Percentiles rank a stretch among this genome's conserved stretches.
phyloP scores from a whole-genome alignment of 768 basidiomycete genomes.

The Zangia roseola region DNA sequence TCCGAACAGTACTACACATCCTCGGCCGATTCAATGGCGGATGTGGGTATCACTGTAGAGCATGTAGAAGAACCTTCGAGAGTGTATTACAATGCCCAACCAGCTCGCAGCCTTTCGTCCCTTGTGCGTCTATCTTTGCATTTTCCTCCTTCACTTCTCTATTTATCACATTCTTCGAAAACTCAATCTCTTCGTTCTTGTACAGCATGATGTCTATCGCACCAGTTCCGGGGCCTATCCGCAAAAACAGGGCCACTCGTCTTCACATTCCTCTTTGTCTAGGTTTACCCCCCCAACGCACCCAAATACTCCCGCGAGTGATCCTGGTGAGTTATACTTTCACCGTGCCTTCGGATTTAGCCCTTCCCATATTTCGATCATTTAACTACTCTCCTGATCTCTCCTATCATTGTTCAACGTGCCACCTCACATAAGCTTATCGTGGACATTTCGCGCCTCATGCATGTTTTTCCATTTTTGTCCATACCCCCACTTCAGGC shows the following conservation, averaged over 20 bases:
- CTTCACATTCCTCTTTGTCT: conserved; percentile 20
- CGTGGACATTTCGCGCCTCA: background rate
- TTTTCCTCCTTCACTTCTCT: background rate
- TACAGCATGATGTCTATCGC: conserved; percentile 17
- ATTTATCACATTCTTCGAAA: background rate
- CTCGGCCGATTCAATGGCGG: background rate
- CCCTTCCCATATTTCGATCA: too few relatives aligned
- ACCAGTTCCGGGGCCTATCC: background rate
- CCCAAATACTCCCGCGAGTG: conserved; percentile 26
- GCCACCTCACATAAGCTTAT: too few relatives aligned
- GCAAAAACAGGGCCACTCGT: conserved; percentile 13
- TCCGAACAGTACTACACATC: conserved; percentile 5
- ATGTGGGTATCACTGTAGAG: conserved; percentile 19
- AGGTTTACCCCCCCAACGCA: conserved; percentile 25
- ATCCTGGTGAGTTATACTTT: conserved; percentile 22
- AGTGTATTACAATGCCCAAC: conserved; percentile 14
- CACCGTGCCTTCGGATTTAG: background rate
- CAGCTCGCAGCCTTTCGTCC: conserved; percentile 20
- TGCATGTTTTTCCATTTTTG: conserved; percentile 3
- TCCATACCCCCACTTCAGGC: background rate
- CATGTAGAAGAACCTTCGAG: conserved; percentile 9
- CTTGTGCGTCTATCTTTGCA: conserved; percentile 19
- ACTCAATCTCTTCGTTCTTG: background rate
- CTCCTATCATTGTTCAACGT: too few relatives aligned
- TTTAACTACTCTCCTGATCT: too few relatives aligned